Evolutionary conservation across 805 yeast genomes (phyloP).

Genomic region (Candida nanaspora): DNA sequence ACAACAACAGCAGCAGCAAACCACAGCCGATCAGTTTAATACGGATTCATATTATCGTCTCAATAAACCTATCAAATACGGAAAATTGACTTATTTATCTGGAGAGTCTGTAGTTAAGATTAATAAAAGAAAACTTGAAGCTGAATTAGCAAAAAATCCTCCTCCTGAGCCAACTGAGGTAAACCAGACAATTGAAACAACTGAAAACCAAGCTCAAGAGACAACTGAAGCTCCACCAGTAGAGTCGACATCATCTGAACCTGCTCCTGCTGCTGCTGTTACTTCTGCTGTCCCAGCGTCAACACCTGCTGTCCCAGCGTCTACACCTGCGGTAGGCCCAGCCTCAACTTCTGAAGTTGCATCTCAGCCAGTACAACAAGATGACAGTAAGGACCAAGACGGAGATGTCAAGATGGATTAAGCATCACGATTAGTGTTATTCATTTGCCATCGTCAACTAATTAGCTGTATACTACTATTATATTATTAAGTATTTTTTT

Average conservation of each 20-base stretch:
- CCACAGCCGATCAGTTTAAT: conserved; percentile 4
- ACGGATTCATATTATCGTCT: conserved; percentile 12
- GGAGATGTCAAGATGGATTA: no score
- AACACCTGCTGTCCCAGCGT: neutral
- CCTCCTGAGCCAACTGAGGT: no score
- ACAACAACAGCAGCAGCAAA: neutral
- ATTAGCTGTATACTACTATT: no score
- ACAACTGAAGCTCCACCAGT: no score
- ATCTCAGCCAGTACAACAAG: no score
- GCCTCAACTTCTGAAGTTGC: no score
- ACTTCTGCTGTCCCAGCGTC: no score
- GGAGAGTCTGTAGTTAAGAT: conserved; percentile 2
- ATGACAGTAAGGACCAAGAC: no score
- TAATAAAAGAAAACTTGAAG: neutral
- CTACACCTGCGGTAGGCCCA: neutral
- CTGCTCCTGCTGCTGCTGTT: conserved; percentile 3
- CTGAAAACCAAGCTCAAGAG: neutral
- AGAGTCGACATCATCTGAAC: conserved; percentile 1
- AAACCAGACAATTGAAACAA: no score
- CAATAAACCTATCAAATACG: conserved; percentile 7
- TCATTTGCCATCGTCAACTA: no score
- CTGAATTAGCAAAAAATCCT: neutral
- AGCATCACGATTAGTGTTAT: no score
- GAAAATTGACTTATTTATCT: conserved; percentile 8
- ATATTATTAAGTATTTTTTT: no score